Evolutionary conservation across 148 eudicot species (phyloP), one percentile per base, ranked within the genome.

Genomic region (Nepenthes gracilis): DNA sequence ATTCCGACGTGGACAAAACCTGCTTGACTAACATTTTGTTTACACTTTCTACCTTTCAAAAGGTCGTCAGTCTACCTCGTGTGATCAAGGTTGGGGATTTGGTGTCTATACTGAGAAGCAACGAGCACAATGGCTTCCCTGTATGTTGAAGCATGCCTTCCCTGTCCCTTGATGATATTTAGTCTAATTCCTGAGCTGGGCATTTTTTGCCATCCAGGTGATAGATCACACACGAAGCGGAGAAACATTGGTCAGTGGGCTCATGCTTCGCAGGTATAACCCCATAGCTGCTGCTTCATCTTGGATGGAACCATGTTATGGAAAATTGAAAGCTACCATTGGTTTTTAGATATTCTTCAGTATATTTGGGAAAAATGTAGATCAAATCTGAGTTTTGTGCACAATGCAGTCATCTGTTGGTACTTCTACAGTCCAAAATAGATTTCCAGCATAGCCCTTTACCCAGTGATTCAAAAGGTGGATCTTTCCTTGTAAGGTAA

Each of bases 391-490:
- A 23, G 23, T 23, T 23, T 35, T 74, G 56, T 70, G 66, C 55
- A 45, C 56, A 52, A 55, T 84, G 80, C 87, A 93, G 98, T 76
- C 96, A 93, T 70, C 67, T 93, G 54, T 72, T 93, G 75, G 98
- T 93, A 68, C 98, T 93, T 69, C 82, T 93, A 65, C 98, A 88
- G 74, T 85, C 98, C 45, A 93, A 93, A 72, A 88, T 86, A 60
- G 98, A 93, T 72, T 93, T 93, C 72, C 98, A 93, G 68, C 96
- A 84, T 67, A 93, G 94, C 75, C 88, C 95, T 33, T 72, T 93
- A 70, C 85, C 96, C 53, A 68, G 74, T 74, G 96, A 85, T 79
- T 67, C 85, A 57, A 81, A 91, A 76, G 83, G 81, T 57, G 95
- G 86, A 60, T 74, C 96, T 54, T 60, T 83, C 57, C 98, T 90